Evolutionary conservation across 306 rosid species (phyloP).

Genomic region (Geum urbanum): DNA sequence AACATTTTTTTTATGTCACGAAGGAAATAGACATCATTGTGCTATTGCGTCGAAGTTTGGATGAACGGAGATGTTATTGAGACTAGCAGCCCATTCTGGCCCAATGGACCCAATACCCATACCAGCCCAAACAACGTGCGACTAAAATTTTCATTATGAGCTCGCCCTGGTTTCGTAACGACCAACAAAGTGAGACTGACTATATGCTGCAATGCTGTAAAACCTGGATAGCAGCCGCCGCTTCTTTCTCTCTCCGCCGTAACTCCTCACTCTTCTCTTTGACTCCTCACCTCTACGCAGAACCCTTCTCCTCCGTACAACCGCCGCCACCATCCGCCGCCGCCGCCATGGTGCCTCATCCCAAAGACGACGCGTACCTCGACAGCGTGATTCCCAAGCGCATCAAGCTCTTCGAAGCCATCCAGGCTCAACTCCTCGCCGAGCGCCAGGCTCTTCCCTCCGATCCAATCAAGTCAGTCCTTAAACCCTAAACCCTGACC

Average conservation of each 20-base stretch:
- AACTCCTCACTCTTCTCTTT: constrained; percentile 11
- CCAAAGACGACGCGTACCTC: constrained; percentile 73
- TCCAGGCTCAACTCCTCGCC: constrained; percentile 42
- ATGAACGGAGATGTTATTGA: too few species aligned
- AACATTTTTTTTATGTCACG: too few species aligned
- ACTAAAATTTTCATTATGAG: too few species aligned
- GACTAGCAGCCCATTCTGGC: too few species aligned
- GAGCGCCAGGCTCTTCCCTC: constrained; percentile 52
- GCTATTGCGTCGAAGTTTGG: too few species aligned
- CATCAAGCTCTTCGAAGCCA: constrained; percentile 47
- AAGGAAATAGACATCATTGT: too few species aligned
- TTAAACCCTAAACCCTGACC: not conserved
- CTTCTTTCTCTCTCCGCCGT: constrained; percentile 36
- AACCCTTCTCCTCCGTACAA: constrained; percentile 4
- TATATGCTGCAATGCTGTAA: not conserved
- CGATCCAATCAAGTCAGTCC: constrained; percentile 61
- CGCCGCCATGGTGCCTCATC: constrained; percentile 36
- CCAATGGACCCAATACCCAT: too few species aligned
- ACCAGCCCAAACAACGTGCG: too few species aligned
- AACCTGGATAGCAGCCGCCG: not conserved
- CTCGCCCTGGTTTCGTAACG: too few species aligned
- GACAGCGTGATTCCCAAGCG: constrained; percentile 52
- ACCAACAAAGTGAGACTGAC: not conserved
- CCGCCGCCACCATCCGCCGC: not conserved
- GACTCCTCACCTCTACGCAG: not conserved